Evolutionary conservation across 2,329 filamentous ascomycete genomes (phyloP).

Genomic region (Penicillium oxalicum): DNA sequence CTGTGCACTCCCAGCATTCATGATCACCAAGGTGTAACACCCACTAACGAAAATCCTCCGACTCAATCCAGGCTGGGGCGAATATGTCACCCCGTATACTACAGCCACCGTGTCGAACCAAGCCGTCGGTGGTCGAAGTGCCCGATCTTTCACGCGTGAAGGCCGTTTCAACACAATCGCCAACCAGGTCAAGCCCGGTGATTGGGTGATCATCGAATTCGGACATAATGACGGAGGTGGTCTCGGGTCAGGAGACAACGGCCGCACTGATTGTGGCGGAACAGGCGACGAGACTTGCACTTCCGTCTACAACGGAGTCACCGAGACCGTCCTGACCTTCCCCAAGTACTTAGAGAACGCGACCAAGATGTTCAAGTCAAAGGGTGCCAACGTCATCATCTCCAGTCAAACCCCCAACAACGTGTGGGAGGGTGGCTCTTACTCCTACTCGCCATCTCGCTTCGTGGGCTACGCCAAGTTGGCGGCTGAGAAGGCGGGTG

Average conservation of each 20-base stretch:
- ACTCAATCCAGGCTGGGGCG: conserved; percentile 52
- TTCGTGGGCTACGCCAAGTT: conserved; percentile 53
- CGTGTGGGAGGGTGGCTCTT: conserved; percentile 54
- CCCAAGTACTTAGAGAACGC: conserved; percentile 56
- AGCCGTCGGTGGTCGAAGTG: conserved; percentile 60
- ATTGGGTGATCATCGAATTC: conserved; percentile 66
- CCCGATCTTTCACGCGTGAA: conserved; percentile 61
- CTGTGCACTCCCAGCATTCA: neutral
- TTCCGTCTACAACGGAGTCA: conserved; percentile 46
- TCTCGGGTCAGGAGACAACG: conserved; percentile 52
- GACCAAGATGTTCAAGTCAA: conserved; percentile 47
- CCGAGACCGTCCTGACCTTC: conserved; percentile 56
- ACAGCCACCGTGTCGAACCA: conserved; percentile 53
- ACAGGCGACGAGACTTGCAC: conserved; percentile 50
- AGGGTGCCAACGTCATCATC: conserved; percentile 57
- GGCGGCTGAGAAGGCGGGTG: conserved; percentile 42
- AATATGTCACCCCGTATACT: conserved; percentile 51
- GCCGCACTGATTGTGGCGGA: conserved; percentile 55
- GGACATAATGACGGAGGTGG: conserved; percentile 66
- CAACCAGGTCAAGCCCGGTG: conserved; percentile 48
- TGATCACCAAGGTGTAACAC: too few relatives aligned
- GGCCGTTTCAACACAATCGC: conserved; percentile 57
- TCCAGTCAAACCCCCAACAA: conserved; percentile 58
- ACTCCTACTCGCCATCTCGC: conserved; percentile 43
- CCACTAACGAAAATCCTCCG: too few relatives aligned